Percentiles rank a stretch among this genome's conserved stretches.
These are phyloP conservation scores for Phytopythium chamaehyphon DNA, from an alignment of 352 stramenopile genomes.

Conservation along the genomic window DNA sequence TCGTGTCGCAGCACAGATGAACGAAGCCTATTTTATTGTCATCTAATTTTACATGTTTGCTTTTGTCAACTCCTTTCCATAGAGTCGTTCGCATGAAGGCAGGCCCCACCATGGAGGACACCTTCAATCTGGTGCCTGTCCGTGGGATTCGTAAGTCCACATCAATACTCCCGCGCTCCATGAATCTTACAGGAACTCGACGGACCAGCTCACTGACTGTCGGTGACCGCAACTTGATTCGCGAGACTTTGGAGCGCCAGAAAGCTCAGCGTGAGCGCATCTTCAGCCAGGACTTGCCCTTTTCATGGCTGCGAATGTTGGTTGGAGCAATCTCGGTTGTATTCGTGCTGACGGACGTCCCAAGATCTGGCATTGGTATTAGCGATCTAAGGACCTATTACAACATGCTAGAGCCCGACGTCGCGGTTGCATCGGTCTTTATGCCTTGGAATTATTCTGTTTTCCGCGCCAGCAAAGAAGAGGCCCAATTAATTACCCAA, in stretches of 20 bases:
- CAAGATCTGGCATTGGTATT: constrained; percentile 25
- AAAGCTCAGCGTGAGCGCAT: constrained; percentile 14
- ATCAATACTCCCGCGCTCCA: too few species aligned
- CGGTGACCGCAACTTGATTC: constrained; percentile 9
- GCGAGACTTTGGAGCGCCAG: constrained; percentile 14
- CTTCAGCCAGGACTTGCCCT: constrained; percentile 23
- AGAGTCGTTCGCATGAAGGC: too few species aligned
- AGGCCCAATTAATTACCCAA: constrained; percentile 9
- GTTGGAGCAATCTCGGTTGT: constrained; percentile 19
- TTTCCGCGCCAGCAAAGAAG: constrained; percentile 11
- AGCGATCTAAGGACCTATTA: constrained; percentile 11
- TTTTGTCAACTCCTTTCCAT: too few species aligned
- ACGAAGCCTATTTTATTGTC: too few species aligned
- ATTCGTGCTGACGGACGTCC: constrained; percentile 27
- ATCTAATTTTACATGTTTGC: too few species aligned
- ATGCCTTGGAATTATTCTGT: constrained; percentile 27
- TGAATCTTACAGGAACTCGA: too few species aligned
- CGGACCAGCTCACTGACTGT: too few species aligned
- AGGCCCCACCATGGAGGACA: too few species aligned
- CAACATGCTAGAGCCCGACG: constrained; percentile 22
- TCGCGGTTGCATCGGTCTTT: constrained; percentile 17
- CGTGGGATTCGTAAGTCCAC: too few species aligned
- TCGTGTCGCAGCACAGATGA: too few species aligned
- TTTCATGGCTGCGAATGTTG: constrained; percentile 20
- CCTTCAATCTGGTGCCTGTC: too few species aligned